Evolutionary conservation across 179 eudicot genomes (phyloP).

Genomic region (Silene coronaria): DNA sequence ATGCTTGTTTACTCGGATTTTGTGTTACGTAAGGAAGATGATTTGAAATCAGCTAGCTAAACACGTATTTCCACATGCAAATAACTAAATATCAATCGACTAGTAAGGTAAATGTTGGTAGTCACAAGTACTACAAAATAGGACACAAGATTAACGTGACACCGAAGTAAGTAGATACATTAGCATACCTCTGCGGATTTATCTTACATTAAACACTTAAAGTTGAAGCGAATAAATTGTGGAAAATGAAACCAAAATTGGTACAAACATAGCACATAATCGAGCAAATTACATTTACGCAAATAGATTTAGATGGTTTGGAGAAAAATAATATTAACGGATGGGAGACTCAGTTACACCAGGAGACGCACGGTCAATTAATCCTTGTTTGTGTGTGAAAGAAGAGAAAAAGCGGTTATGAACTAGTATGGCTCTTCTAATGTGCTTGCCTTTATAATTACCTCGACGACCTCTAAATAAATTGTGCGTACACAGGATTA

Average conservation of each 20-base stretch:
- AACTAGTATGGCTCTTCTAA: no score
- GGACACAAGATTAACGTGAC: neutral
- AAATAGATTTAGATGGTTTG: no score
- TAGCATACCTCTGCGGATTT: neutral
- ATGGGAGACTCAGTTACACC: no score
- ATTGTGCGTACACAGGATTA: slow-evolving; percentile 50
- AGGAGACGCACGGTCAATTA: neutral
- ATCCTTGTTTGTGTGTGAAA: neutral
- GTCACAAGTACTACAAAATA: neutral
- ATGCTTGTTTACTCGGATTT: neutral
- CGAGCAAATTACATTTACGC: no score
- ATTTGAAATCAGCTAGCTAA: neutral
- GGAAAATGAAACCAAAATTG: no score
- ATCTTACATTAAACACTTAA: no score
- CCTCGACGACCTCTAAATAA: neutral
- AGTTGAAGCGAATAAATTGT: no score
- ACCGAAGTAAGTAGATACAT: neutral
- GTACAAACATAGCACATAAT: no score
- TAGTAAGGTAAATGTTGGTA: neutral
- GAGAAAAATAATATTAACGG: no score
- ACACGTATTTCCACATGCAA: neutral
- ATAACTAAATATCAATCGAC: neutral
- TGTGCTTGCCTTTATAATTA: neutral
- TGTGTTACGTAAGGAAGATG: neutral
- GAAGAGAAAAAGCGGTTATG: neutral